Percentiles rank a stretch among this genome's conserved stretches.
Conservation (phyloP, 2,329 filamentous ascomycete genomes). For the Pseudogymnoascus sp. region DNA sequence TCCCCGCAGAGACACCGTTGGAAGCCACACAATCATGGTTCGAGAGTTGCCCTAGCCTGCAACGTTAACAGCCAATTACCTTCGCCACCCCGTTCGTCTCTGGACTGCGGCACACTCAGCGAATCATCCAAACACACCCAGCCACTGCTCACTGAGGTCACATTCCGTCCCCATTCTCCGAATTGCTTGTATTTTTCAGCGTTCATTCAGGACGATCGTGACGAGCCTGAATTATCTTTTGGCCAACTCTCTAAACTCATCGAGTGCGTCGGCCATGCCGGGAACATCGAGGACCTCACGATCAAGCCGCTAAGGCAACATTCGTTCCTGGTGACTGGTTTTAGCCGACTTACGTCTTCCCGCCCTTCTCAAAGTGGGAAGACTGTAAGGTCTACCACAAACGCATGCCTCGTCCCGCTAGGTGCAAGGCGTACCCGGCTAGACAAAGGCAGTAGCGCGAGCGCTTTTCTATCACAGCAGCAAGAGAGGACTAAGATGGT, state of each 20-base stretch:
- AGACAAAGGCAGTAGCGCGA: no score
- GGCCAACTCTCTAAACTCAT: conserved; percentile 13
- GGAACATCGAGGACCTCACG: conserved; percentile 15
- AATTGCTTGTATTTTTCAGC: conserved; percentile 15
- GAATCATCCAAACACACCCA: conserved; percentile 7
- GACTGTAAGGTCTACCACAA: conserved; percentile 8
- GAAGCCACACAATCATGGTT: no score
- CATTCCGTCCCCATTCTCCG: conserved; percentile 13
- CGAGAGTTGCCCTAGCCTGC: no score
- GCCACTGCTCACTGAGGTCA: conserved; percentile 16
- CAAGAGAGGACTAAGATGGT: no score
- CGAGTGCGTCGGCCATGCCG: conserved; percentile 9
- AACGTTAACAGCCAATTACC: no score
- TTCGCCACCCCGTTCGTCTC: no score
- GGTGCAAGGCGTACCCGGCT: no score
- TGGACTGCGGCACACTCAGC: no score
- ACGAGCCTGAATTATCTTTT: conserved; percentile 13
- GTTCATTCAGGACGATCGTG: conserved; percentile 3
- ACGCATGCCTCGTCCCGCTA: no score
- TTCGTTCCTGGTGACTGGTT: conserved; percentile 19
- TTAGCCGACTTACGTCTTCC: conserved; percentile 13
- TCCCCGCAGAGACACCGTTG: no score
- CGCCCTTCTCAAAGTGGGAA: conserved; percentile 13
- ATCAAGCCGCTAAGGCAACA: conserved; percentile 15
- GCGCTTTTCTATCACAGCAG: no score